Base-by-base conservation (phyloP, 805 yeast species). In the Metschnikowia orientalis region DNA sequence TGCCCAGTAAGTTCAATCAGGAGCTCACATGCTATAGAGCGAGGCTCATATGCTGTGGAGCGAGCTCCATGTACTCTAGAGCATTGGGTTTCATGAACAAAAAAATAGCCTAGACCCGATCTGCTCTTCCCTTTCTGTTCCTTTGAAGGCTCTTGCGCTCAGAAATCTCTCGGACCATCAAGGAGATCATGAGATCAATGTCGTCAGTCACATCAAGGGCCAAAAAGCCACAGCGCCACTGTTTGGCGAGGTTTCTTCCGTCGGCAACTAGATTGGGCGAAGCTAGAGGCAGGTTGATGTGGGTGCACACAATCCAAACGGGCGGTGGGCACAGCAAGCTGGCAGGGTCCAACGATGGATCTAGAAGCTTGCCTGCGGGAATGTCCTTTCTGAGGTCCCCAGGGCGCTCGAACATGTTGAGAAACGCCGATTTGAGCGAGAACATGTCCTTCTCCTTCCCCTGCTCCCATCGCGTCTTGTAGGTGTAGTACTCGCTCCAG, bases 381-480 rank as follows among this genome's bases (percentile, higher is more conserved):
- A 27, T 23, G 9, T 28, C 16, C 19, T 21, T 26, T 17, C 26
- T 33, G 11, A 24, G 23, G 18, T 29, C 22, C 8, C 23, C 19
- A 37, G 68, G 69, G 79, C 32, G 26, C 38, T 69, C 71, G 80
- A 85, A 77, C 40, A 79, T 59, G 40, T 64, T 75, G 38, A 72
- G 77, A 23, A 82, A 49, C 3, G 79, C 74, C 32, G 71, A 63
- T 38, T 78, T 69, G 18, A 82, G 45, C 0, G 83, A 76, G 45
- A 75, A 79, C 0, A 78, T 66, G 49, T 82, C 92, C 24, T 73
- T 71, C 51, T 82, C 92, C 47, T 74, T 66, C 3, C 87, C 86
- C 25, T 63, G 61, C 30, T 75, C 71, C 81, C 86, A 77, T 20
- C 64, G 62, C 15, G 57, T 60, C 40, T 71, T 70, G 49, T 75